Evolutionary conservation across 75 land plant genomes (phyloP), one percentile per base, ranked within the genome.

Genomic region (Selaginella moellendorffii): DNA sequence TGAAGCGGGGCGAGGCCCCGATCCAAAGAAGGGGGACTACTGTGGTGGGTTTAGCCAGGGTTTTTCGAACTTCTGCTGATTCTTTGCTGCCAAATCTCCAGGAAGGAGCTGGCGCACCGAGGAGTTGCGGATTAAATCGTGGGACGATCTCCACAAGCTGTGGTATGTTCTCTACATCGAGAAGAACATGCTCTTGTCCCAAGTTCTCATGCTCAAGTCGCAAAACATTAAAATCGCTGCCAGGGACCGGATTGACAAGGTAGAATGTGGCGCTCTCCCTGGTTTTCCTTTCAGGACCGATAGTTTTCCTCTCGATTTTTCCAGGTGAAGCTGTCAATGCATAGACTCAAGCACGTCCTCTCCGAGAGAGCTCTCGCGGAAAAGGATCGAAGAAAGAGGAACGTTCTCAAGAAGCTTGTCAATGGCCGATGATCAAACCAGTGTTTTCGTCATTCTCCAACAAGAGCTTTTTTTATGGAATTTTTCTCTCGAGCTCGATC

Each of bases 61-160:
- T 5, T 36, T 28, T 36, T 36, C 14, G 46, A 5, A 36, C 14
- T 36, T 14, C 10, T 5, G 14, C 14, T 36, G 46, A 36, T 5
- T 36, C 5, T 5, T 14, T 5, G 46, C 14, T 28, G 27, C 22
- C 58, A 23, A 26, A 1, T 29, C 24, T 70, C 62, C 67, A 87
- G 97, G 93, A 29, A 70, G 97, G 54, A 72, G 96, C 72, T 91
- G 97, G 97, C 82, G 77, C 64, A 92, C 88, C 27, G 78, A 79
- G 30, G 97, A 91, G 66, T 66, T 87, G 71, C 82, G 93, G 10
- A 75, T 83, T 18, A 87, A 91, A 71, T 83, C 95, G 27, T 88
- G 97, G 97, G 95, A 91, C 72, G 97, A 91, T 64, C 84, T 91
- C 52, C 72, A 88, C 28, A 85, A 91, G 71, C 82, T 91, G 18